Evolutionary conservation across 768 basidiomycete genomes (phyloP), one percentile per base, ranked within the genome.

Genomic region (Termitomyces titanicus): DNA sequence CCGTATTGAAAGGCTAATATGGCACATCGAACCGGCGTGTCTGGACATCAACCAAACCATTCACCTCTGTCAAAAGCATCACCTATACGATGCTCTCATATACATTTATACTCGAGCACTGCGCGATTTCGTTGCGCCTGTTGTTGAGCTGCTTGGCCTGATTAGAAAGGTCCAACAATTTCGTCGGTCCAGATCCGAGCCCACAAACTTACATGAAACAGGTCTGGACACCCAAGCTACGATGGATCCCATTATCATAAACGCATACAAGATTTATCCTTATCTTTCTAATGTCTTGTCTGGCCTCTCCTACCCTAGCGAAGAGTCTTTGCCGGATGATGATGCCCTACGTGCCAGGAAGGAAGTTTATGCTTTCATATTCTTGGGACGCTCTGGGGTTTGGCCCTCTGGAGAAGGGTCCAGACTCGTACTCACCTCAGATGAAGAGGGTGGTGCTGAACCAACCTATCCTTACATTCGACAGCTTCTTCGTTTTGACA

Each of bases 31-130:
- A 62, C 94, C 96, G 1, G 73, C 82, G 2, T 92, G 87, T 62
- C 73, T 99, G 56, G 97, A 99, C 65, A 86, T 98, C 71, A 91
- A 98, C 64, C 96, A 98, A 71, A 88, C 89, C 5, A 89, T 98
- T 60, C 79, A 70, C 24, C 78, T 99, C 5, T 99, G 97, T 64
- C 88, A 93, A 68, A 79, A 72, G 54, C 81, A 94, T 64, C 79
- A 79, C 25, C 82, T 98, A 5, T 97, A 93, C 73, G 96, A 98
- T 63, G 94, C 96, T 0, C 80, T 98, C 55, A 88, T 96, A 54
- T 95, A 97, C 68, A 86, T 98, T 35, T 96, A 95, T 69, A 96
- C 89, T 10, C 82, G 88, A 44, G 92, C 94, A 3, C 71, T 99
- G 61, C 79, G 75, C 57, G 97, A 99, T 66, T 97, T 88, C 56